Conservation (phyloP, 2,329 filamentous ascomycete species). For the Exserohilum rostratum region DNA sequence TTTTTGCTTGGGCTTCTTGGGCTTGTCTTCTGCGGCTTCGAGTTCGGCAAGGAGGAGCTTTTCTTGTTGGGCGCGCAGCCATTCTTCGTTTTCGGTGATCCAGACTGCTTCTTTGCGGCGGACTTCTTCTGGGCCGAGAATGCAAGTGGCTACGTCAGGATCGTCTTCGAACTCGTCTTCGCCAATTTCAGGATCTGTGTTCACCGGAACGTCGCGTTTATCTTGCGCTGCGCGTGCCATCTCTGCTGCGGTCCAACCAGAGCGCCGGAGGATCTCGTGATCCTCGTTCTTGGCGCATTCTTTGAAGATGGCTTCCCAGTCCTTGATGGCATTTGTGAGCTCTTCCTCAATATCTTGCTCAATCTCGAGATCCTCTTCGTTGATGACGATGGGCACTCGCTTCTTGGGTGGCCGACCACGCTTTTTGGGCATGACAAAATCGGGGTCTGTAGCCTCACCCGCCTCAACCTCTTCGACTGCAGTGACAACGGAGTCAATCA, state of each 20-base stretch:
- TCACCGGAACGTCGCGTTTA: slow-evolving; percentile 27
- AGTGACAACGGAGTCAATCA: slow-evolving; percentile 29
- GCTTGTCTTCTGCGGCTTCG: slow-evolving; percentile 58
- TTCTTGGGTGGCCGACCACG: slow-evolving; percentile 47
- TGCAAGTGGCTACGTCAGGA: slow-evolving; percentile 80
- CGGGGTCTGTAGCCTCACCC: slow-evolving; percentile 17
- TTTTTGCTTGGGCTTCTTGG: slow-evolving; percentile 56
- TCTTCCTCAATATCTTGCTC: slow-evolving; percentile 56
- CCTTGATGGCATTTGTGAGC: slow-evolving; percentile 46
- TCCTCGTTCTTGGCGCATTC: slow-evolving; percentile 38
- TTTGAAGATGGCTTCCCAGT: slow-evolving; percentile 40
- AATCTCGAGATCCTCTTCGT: slow-evolving; percentile 54
- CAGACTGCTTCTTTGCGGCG: slow-evolving; percentile 89
- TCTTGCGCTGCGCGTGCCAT: slow-evolving; percentile 36
- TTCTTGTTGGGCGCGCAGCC: slow-evolving; percentile 83
- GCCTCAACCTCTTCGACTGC: slow-evolving; percentile 26
- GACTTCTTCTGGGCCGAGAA: slow-evolving; percentile 75
- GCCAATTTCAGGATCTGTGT: slow-evolving; percentile 63
- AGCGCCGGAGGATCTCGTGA: slow-evolving; percentile 34
- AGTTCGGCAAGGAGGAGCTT: slow-evolving; percentile 78
- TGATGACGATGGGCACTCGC: slow-evolving; percentile 42
- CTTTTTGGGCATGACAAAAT: slow-evolving; percentile 43
- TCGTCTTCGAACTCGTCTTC: slow-evolving; percentile 89
- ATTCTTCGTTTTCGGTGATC: slow-evolving; percentile 94
- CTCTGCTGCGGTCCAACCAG: slow-evolving; percentile 36